Evolutionary conservation across 176 grass and related monocot species (phyloP).

Genomic region (Puccinellia tenuiflora): DNA sequence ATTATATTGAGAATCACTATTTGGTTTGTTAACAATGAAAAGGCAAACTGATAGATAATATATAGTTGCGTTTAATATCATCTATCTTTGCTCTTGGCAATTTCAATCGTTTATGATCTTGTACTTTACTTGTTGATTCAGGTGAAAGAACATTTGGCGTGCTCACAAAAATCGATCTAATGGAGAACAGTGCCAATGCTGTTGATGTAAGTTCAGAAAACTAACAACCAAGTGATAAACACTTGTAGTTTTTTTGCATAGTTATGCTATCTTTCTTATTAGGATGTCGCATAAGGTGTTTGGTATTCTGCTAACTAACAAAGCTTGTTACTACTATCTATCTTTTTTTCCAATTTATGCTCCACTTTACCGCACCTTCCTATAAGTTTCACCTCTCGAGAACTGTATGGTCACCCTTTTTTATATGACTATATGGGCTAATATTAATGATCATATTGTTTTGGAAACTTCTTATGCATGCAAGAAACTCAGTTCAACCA

Average conservation of each 20-base stretch:
- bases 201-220: constrained; percentile 75
- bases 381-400: not conserved
- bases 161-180: constrained; percentile 98
- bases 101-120: not conserved
- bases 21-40: not conserved
- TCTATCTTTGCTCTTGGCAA: not conserved
- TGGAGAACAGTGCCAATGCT: constrained; percentile 98
- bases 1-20: no score
- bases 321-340: not conserved
- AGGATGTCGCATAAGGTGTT: not conserved
- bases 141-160: constrained; percentile 97
- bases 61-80: not conserved
- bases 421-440: not conserved
- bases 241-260: not conserved
- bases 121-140: constrained; percentile 29
- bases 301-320: not conserved
- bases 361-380: not conserved
- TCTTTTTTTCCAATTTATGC: not conserved
- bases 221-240: not conserved
- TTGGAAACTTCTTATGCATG: not conserved
- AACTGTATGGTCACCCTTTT: not conserved
- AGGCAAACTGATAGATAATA: not conserved
- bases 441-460: not conserved
- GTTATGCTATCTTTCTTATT: not conserved
- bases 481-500: not conserved